Percentiles rank a stretch among this genome's conserved stretches.
Evolutionary conservation across 2,329 filamentous ascomycete species (phyloP).

Genomic region (Pseudocercospora musae): DNA sequence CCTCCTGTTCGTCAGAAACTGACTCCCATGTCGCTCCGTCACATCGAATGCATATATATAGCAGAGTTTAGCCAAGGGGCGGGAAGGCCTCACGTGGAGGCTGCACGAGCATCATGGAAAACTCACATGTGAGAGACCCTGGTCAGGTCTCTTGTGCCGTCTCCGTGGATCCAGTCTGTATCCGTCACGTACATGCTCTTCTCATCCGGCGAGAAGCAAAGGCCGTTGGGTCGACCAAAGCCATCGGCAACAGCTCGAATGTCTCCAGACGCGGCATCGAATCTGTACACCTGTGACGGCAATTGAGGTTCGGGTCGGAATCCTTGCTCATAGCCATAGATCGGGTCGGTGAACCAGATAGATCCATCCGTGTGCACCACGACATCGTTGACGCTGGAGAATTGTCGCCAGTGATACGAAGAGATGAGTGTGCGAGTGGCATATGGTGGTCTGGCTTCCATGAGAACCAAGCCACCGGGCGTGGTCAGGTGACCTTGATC

Average conservation of each 20-base stretch:
- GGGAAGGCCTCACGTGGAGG: constrained; percentile 6
- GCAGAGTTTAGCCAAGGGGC: background rate
- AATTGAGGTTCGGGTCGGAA: constrained; percentile 55
- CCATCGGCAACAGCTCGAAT: constrained; percentile 57
- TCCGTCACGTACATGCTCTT: constrained; percentile 55
- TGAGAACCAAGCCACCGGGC: constrained; percentile 27
- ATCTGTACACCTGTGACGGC: constrained; percentile 54
- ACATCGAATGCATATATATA: constrained; percentile 33
- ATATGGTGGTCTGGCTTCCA: constrained; percentile 26
- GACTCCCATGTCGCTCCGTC: constrained; percentile 24
- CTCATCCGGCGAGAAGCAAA: constrained; percentile 57
- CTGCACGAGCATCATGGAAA: background rate
- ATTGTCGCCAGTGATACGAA: constrained; percentile 59
- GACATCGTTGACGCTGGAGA: constrained; percentile 60
- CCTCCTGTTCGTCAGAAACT: constrained; percentile 27
- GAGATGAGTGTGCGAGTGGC: constrained; percentile 46
- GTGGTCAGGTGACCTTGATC: constrained; percentile 29
- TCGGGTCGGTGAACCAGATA: constrained; percentile 63
- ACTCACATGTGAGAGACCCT: constrained; percentile 50
- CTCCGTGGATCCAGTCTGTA: constrained; percentile 47
- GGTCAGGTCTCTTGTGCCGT: constrained; percentile 45
- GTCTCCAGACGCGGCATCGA: constrained; percentile 50
- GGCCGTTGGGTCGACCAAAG: constrained; percentile 55
- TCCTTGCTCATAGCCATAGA: constrained; percentile 58
- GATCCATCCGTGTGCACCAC: constrained; percentile 52